Percentiles rank a stretch among this genome's conserved stretches.
These are phyloP conservation scores for Sarocladium brachiariae DNA, from an alignment of 2,329 filamentous ascomycete species.

Conservation along the genomic window DNA sequence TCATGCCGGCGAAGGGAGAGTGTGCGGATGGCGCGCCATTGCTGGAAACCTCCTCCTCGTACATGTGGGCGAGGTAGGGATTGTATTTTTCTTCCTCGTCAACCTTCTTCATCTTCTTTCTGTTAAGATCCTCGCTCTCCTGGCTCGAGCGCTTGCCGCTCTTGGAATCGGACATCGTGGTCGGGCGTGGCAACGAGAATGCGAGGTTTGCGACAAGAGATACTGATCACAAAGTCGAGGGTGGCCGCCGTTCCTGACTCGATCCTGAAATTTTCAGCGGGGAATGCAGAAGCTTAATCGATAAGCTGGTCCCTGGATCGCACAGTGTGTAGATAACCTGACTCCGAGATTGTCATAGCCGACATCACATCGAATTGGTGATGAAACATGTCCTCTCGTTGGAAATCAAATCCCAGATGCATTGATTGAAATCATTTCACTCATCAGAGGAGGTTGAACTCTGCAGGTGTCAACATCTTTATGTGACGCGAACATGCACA, in stretches of 20 bases:
- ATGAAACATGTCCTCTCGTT: too few relatives aligned
- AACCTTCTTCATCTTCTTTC: constrained; percentile 37
- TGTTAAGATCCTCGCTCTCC: constrained; percentile 33
- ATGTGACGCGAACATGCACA: too few relatives aligned
- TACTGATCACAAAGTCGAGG: constrained; percentile 6
- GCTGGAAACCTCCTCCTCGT: constrained; percentile 43
- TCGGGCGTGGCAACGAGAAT: constrained; percentile 9
- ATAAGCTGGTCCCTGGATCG: constrained; percentile 20
- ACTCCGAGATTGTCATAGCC: too few relatives aligned
- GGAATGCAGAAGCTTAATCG: constrained; percentile 22
- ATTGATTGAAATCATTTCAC: too few relatives aligned
- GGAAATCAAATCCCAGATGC: too few relatives aligned
- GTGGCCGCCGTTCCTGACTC: not conserved
- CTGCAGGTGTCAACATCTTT: not conserved
- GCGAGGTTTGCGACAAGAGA: constrained; percentile 7
- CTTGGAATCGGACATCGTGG: constrained; percentile 32
- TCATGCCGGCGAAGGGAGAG: constrained; percentile 58
- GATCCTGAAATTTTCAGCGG: constrained; percentile 21
- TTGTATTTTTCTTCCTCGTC: constrained; percentile 47
- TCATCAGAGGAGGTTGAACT: too few relatives aligned
- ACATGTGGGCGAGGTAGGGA: constrained; percentile 87
- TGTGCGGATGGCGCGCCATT: constrained; percentile 30
- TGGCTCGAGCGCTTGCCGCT: constrained; percentile 38
- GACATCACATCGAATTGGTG: too few relatives aligned
- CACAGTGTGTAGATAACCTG: constrained; percentile 16